Base-by-base conservation (phyloP, 2,329 filamentous ascomycete genomes). In the Berkeleyomyces basicola region DNA sequence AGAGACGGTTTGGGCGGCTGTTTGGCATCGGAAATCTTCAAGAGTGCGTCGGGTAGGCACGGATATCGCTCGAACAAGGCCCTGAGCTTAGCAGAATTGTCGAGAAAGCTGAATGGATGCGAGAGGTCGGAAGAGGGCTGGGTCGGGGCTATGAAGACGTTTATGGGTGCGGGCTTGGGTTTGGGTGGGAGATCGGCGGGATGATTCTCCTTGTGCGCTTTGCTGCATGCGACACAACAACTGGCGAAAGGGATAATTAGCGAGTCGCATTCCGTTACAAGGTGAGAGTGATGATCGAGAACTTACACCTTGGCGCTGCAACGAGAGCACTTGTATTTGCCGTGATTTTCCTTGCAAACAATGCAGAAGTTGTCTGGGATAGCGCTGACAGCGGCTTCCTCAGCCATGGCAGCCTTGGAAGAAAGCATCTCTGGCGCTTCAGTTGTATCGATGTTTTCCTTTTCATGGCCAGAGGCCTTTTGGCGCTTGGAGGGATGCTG, bases 321-420 rank as follows among this genome's bases (percentile, higher is more conserved):
- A 37, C 76, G 76, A n/a, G 80, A 75, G 66, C 83, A 86, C 68
- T 83, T 85, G 71, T 86, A 86, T 70, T 82, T 85, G 39, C 75
- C 75, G 23, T 77, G 73, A 3, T 75, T 75, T 42, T 70, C 68
- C 37, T 77, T 70, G 69, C 83, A 86, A 40, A 83, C 73, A 4
- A 77, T 76, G 67, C 83, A 85, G 1, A 70, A 16, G 11, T 49
- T 55, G n/a, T 51, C 60, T 11, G 46, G 37, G 3, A 59, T 55
- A 2, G 16, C 14, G 40, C 37, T 61, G 47, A 9, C 11, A n/a
- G 23, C 31, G 3, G 16, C n/a, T 3, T 61, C 39, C 16, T 7
- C 11, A 9, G n/a, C 36, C 6, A 31, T 23, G n/a, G 58, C 23
- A 37, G 36, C 58, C 9, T n/a, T 10, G 39, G 43, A 47, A 37